Percentiles rank a stretch among this genome's conserved stretches.
Conservation (phyloP, 2,329 filamentous ascomycete species). For the Stagonosporopsis cucurbitacearum region DNA sequence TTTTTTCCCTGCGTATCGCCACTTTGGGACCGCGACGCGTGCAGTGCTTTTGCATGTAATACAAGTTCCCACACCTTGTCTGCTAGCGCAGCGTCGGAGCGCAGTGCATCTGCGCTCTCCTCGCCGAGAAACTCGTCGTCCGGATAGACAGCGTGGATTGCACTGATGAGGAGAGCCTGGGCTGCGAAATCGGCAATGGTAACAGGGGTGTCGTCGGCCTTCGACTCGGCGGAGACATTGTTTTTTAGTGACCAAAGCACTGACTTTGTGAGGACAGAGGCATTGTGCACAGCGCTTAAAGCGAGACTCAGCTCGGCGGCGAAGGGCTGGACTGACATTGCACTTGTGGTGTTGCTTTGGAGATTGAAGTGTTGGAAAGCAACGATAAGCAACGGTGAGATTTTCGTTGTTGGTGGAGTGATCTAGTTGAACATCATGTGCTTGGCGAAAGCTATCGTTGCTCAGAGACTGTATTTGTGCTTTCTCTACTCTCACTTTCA, state of each 20-base stretch:
- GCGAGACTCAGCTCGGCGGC: slow-evolving; percentile 41
- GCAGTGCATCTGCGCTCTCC: slow-evolving; percentile 63
- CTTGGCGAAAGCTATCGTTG: slow-evolving; percentile 13
- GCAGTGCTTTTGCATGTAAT: slow-evolving; percentile 37
- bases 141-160: slow-evolving; percentile 62
- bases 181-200: slow-evolving; percentile 70
- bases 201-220: slow-evolving; percentile 66
- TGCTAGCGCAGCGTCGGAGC: slow-evolving; percentile 56
- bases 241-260: slow-evolving; percentile 59
- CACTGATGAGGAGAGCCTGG: slow-evolving; percentile 66
- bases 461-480: not conserved
- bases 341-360: slow-evolving; percentile 2
- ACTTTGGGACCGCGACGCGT: slow-evolving; percentile 34
- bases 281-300: slow-evolving; percentile 58
- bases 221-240: slow-evolving; percentile 57
- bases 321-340: slow-evolving; percentile 24
- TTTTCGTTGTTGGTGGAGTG: slow-evolving; percentile 10
- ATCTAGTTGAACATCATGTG: slow-evolving; percentile 14
- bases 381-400: slow-evolving; percentile 3
- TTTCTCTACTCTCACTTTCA: not conserved
- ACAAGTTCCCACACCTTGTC: slow-evolving; percentile 65
- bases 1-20: slow-evolving; percentile 27
- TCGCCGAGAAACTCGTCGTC: slow-evolving; percentile 66
- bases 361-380: slow-evolving; percentile 5
- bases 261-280: slow-evolving; percentile 64